phyloP scores from a whole-genome alignment of 495 filamentous ascomycete species.

The Penicillium lagena region DNA sequence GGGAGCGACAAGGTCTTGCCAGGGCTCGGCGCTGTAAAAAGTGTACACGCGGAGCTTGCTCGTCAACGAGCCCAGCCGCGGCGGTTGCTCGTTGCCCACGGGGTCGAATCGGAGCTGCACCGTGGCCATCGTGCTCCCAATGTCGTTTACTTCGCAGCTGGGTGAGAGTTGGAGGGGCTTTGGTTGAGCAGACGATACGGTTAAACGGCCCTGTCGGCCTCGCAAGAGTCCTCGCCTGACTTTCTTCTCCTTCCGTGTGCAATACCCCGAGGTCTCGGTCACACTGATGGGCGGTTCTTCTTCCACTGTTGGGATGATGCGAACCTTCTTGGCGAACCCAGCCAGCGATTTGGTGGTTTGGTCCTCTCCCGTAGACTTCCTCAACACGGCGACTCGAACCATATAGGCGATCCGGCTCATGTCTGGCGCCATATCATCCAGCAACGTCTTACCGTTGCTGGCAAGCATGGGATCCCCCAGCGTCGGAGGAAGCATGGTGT shows the following conservation, averaged over 20 bases:
- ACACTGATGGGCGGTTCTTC: slow-evolving; percentile 75
- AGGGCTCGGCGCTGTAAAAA: slow-evolving; percentile 62
- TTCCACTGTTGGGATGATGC: slow-evolving; percentile 64
- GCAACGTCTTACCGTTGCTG: slow-evolving; percentile 38
- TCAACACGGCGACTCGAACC: slow-evolving; percentile 54
- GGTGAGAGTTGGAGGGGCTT: slow-evolving; percentile 49
- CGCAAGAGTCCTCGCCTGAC: slow-evolving; percentile 75
- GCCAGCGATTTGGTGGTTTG: slow-evolving; percentile 36
- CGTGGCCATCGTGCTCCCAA: slow-evolving; percentile 55
- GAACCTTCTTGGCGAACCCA: slow-evolving; percentile 54
- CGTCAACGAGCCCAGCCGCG: slow-evolving; percentile 56
- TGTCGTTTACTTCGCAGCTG: slow-evolving; percentile 27
- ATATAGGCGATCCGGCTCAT: slow-evolving; percentile 75
- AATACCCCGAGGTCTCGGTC: slow-evolving; percentile 53
- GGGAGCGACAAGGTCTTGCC: slow-evolving; percentile 33
- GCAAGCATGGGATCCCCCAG: slow-evolving; percentile 62
- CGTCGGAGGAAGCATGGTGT: slow-evolving; percentile 74
- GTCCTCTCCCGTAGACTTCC: slow-evolving; percentile 10
- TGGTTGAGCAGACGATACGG: slow-evolving; percentile 69
- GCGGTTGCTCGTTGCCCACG: slow-evolving; percentile 51
- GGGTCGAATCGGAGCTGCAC: slow-evolving; percentile 74
- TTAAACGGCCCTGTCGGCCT: slow-evolving; percentile 65
- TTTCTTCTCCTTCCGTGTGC: slow-evolving; percentile 65
- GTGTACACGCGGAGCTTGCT: slow-evolving; percentile 72
- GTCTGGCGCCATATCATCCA: slow-evolving; percentile 78